Evolutionary conservation across 371 early-diverging fungal genomes (phyloP).

Genomic region (Parasitella parasitica): DNA sequence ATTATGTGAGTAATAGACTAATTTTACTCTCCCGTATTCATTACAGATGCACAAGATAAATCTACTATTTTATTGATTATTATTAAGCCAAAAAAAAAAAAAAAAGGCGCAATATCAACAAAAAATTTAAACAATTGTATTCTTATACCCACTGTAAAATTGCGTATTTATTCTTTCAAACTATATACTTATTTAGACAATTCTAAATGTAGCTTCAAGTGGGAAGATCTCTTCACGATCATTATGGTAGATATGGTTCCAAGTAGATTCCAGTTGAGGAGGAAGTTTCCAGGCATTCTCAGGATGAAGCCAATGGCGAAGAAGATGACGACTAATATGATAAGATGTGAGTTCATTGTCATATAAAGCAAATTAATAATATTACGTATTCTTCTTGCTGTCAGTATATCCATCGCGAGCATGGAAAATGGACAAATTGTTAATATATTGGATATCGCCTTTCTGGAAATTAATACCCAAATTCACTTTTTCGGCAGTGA

Average conservation of each 20-base stretch:
- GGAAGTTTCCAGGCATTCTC: slow-evolving; percentile 34
- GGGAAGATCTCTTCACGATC: slow-evolving; percentile 29
- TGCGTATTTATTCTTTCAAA: too few relatives aligned
- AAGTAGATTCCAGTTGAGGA: slow-evolving; percentile 19
- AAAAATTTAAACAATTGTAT: too few relatives aligned
- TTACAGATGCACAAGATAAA: too few relatives aligned
- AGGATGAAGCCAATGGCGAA: slow-evolving; percentile 37
- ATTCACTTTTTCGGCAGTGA: slow-evolving; percentile 26
- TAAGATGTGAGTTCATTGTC: background rate
- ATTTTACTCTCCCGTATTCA: too few relatives aligned
- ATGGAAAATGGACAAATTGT: slow-evolving; percentile 34
- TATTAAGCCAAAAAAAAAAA: too few relatives aligned
- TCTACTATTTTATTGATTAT: too few relatives aligned
- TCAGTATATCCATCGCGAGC: slow-evolving; percentile 31
- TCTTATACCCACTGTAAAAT: too few relatives aligned
- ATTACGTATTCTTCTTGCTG: slow-evolving; percentile 27
- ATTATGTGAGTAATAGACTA: too few relatives aligned
- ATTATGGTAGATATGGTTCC: slow-evolving; percentile 24
- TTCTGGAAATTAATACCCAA: slow-evolving; percentile 27
- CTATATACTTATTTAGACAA: slow-evolving; percentile 4
- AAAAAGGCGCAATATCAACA: background rate
- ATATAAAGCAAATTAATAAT: background rate
- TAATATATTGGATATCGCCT: slow-evolving; percentile 36
- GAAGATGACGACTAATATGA: slow-evolving; percentile 25
- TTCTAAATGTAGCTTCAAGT: slow-evolving; percentile 24